A percentile compares a stretch with the other conserved stretches of the same genome.
Evolutionary conservation across 306 rosid species (phyloP).

Genomic region (Citrullus colocynthis): DNA sequence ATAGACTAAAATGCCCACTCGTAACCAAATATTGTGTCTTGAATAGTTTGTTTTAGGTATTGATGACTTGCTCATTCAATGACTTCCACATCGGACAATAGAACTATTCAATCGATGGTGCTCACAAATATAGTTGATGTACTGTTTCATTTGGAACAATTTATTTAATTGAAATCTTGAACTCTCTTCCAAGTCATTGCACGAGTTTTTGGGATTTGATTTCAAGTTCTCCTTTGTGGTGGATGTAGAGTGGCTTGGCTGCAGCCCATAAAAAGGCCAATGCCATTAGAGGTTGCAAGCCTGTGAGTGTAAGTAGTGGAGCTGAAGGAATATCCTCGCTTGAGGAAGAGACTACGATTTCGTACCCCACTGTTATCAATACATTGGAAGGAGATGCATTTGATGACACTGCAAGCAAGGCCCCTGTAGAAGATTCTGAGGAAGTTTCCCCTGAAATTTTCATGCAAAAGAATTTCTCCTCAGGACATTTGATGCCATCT

Average conservation of each 20-base stretch:
- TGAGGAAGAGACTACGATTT: constrained; percentile 28
- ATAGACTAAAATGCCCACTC: too few relatives aligned
- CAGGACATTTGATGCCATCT: constrained; percentile 59
- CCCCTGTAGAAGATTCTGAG: constrained; percentile 5
- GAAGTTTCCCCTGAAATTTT: constrained; percentile 19
- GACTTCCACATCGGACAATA: neutral
- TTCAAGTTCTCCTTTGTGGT: constrained; percentile 19
- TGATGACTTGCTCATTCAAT: neutral
- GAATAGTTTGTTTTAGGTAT: neutral
- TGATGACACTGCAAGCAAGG: constrained; percentile 17
- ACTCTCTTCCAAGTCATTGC: neutral
- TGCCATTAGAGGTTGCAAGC: constrained; percentile 20
- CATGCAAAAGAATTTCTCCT: constrained; percentile 18
- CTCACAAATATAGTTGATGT: neutral
- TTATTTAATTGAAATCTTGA: neutral
- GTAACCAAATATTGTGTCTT: too few relatives aligned
- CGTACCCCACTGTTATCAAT: constrained; percentile 12
- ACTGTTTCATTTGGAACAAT: neutral
- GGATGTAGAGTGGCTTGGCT: constrained; percentile 33
- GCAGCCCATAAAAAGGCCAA: constrained; percentile 30
- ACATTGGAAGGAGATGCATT: constrained; percentile 22
- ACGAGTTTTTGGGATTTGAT: constrained; percentile 8
- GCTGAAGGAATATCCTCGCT: constrained; percentile 12
- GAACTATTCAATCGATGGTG: neutral
- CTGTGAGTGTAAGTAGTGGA: constrained; percentile 15